Percentiles rank a stretch among this genome's conserved stretches.
These are phyloP conservation scores for Suhomyces kilbournensis DNA, from an alignment of 805 yeast genomes.

Conservation along the genomic window DNA sequence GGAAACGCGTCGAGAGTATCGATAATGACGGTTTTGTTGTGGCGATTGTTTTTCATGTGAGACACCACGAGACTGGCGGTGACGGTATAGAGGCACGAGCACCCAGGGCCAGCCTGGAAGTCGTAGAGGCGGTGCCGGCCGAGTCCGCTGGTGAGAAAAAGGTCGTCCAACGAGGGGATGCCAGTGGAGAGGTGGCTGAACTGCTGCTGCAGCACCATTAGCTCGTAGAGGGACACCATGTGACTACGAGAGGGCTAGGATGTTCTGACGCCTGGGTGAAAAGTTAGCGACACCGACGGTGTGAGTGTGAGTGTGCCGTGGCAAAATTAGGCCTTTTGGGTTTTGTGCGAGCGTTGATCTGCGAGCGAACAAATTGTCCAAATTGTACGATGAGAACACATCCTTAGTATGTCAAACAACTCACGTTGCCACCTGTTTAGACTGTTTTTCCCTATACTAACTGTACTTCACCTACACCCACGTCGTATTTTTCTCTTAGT, in stretches of 20 bases:
- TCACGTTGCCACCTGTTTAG: too few species aligned
- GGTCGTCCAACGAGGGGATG: slow-evolving; percentile 26
- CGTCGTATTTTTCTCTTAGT: too few species aligned
- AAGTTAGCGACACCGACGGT: background rate
- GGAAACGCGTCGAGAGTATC: slow-evolving; percentile 34
- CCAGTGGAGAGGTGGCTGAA: slow-evolving; percentile 27
- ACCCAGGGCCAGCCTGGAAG: slow-evolving; percentile 36
- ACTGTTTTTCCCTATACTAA: too few species aligned
- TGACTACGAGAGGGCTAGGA: too few species aligned
- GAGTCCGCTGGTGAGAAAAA: slow-evolving; percentile 14
- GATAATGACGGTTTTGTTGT: slow-evolving; percentile 23
- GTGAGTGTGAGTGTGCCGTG: background rate
- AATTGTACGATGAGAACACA: background rate
- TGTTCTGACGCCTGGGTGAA: too few species aligned
- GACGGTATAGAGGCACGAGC: slow-evolving; percentile 18
- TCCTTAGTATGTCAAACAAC: too few species aligned
- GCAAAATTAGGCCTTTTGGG: background rate
- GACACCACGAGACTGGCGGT: slow-evolving; percentile 23
- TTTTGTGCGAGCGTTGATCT: background rate
- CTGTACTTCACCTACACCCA: too few species aligned
- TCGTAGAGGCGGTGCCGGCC: slow-evolving; percentile 28
- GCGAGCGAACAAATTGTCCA: background rate
- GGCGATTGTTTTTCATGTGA: slow-evolving; percentile 19
- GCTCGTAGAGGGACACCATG: slow-evolving; percentile 33
- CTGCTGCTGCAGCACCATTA: slow-evolving; percentile 24